These are phyloP conservation scores for Colletotrichum falcatum DNA, from an alignment of 2,329 filamentous ascomycete genomes.

Conservation along the genomic window DNA sequence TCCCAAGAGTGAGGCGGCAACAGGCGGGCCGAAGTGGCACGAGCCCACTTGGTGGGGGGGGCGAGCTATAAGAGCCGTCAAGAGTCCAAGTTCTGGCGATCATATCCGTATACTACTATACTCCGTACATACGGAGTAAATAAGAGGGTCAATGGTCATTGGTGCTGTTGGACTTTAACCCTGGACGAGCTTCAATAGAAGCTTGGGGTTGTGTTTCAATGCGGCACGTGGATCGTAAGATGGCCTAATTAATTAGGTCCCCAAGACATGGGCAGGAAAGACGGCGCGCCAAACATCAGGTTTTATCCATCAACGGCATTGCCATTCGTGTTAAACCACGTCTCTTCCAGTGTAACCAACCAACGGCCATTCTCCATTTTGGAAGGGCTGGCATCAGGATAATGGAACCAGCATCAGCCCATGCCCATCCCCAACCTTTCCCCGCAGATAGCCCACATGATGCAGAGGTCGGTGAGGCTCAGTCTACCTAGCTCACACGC, in stretches of 20 bases:
- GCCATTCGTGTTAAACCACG: not conserved
- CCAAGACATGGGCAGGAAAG: not conserved
- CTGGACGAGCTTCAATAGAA: not conserved
- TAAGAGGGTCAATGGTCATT: not conserved
- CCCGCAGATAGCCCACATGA: conserved; percentile 16
- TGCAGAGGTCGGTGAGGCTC: conserved; percentile 12
- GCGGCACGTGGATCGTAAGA: not conserved
- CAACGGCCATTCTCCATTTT: not conserved
- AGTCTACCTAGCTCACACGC: not conserved
- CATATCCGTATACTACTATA: too few species aligned
- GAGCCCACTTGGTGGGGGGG: not conserved
- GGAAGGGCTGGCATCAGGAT: not conserved
- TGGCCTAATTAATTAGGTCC: not conserved
- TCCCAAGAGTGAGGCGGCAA: not conserved
- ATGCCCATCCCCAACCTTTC: conserved; percentile 7
- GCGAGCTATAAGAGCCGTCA: not conserved
- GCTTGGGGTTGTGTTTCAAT: not conserved
- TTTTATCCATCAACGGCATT: not conserved
- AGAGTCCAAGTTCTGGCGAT: too few species aligned
- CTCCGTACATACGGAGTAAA: too few species aligned
- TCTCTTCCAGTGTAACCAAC: not conserved
- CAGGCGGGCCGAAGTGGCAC: not conserved
- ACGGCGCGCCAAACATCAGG: not conserved
- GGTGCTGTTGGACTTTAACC: not conserved
- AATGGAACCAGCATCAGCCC: not conserved